phyloP scores from a whole-genome alignment of 2,329 filamentous ascomycete genomes.

The Daldinia sp. region DNA sequence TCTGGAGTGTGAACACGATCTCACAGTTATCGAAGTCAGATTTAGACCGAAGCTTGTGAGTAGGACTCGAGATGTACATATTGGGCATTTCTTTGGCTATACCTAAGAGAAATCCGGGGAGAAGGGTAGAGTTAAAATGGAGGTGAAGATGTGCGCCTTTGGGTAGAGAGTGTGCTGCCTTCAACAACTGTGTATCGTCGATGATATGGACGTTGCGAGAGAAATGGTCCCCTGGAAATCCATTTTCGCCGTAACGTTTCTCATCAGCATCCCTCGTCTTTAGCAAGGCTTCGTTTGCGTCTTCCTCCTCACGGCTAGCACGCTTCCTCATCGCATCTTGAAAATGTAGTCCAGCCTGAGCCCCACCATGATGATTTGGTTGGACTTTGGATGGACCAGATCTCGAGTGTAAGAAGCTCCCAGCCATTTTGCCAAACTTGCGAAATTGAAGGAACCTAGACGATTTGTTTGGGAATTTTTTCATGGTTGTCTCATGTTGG shows the following conservation, averaged over 20 bases:
- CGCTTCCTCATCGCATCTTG: slow-evolving; percentile 38
- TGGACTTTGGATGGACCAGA: neutral
- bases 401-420: slow-evolving; percentile 1
- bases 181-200: slow-evolving; percentile 67
- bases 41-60: slow-evolving; percentile 54
- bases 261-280: slow-evolving; percentile 36
- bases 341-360: slow-evolving; percentile 33
- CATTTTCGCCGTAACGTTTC: slow-evolving; percentile 23
- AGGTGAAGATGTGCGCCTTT: slow-evolving; percentile 81
- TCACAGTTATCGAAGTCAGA: slow-evolving; percentile 66
- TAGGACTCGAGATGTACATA: slow-evolving; percentile 77
- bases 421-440: slow-evolving; percentile 37
- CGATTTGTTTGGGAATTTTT: slow-evolving; percentile 29
- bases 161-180: slow-evolving; percentile 69
- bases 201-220: slow-evolving; percentile 67
- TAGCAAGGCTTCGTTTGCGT: slow-evolving; percentile 34
- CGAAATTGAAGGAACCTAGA: slow-evolving; percentile 24
- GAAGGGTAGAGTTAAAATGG: slow-evolving; percentile 81
- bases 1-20: slow-evolving; percentile 53
- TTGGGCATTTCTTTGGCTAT: slow-evolving; percentile 67
- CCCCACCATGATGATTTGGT: neutral
- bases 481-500: slow-evolving; percentile 42
- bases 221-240: slow-evolving; percentile 66
- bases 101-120: slow-evolving; percentile 69
- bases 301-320: slow-evolving; percentile 26